phyloP scores from a whole-genome alignment of 1,284 basidiomycete species.

The Baeospora myosura region DNA sequence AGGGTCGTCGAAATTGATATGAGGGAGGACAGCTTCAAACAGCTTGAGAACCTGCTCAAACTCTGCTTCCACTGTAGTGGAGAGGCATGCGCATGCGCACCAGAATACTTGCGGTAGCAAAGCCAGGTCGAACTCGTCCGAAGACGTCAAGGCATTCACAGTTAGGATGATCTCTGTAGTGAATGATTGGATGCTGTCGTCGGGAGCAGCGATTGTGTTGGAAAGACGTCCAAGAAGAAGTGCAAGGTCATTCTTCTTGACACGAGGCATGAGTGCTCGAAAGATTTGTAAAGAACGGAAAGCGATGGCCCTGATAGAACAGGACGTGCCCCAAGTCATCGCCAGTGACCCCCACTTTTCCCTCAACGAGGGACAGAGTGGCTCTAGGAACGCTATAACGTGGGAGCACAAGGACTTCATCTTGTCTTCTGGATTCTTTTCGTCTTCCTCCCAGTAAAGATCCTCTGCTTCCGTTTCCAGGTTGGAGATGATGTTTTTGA shows the following conservation, averaged over 20 bases:
- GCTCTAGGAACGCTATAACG: conserved; percentile 64
- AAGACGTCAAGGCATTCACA: conserved; percentile 60
- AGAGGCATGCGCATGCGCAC: conserved; percentile 77
- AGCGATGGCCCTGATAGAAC: conserved; percentile 80
- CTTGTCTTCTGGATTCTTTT: conserved; percentile 46
- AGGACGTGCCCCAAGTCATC: conserved; percentile 80
- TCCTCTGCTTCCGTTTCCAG: conserved; percentile 54
- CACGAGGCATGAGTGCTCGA: conserved; percentile 71
- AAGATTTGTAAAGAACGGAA: conserved; percentile 90
- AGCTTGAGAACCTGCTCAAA: conserved; percentile 68
- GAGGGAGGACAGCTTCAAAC: conserved; percentile 63
- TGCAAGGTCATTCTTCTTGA: conserved; percentile 71
- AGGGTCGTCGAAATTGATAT: conserved; percentile 68
- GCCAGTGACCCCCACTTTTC: conserved; percentile 80
- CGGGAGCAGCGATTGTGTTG: conserved; percentile 74
- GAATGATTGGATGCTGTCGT: conserved; percentile 75
- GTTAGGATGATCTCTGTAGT: conserved; percentile 81
- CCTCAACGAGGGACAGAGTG: conserved; percentile 59
- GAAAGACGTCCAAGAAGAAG: conserved; percentile 79
- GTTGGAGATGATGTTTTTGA: conserved; percentile 45
- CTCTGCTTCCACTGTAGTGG: conserved; percentile 79
- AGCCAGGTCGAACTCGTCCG: conserved; percentile 48
- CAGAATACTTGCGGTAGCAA: conserved; percentile 84
- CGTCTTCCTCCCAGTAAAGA: conserved; percentile 72
- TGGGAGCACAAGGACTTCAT: conserved; percentile 66